Percentiles rank a stretch among this genome's conserved stretches.
Conservation (phyloP, 202 grass and related monocot species). For the Alloteropsis angusta region DNA sequence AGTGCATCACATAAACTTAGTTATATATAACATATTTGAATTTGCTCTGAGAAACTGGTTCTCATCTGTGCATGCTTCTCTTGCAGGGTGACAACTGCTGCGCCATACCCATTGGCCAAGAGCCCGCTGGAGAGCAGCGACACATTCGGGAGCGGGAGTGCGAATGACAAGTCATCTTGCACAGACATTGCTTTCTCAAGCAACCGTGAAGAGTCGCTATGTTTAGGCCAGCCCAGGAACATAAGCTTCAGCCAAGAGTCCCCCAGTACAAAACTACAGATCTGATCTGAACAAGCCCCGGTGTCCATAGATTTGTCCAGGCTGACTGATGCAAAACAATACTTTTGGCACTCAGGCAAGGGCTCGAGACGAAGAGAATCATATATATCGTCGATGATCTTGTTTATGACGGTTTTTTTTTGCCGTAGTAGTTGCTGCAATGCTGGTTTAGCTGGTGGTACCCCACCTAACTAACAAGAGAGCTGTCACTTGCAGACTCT, state of each 20-base stretch:
- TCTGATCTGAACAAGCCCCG: constrained; percentile 19
- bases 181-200: constrained; percentile 53
- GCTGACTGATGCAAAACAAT: constrained; percentile 28
- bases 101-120: constrained; percentile 53
- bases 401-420: constrained; percentile 39
- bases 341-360: constrained; percentile 33
- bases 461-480: constrained; percentile 54
- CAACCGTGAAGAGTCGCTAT: constrained; percentile 44
- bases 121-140: constrained; percentile 48
- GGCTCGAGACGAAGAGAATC: constrained; percentile 2
- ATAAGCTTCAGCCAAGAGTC: constrained; percentile 50
- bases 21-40: not conserved
- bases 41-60: constrained; percentile 1
- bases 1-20: not conserved
- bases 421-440: constrained; percentile 29
- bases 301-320: constrained; percentile 44
- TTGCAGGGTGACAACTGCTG: constrained; percentile 45
- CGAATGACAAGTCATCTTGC: constrained; percentile 47
- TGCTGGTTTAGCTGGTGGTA: constrained; percentile 42
- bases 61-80: not conserved
- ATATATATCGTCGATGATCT: constrained; percentile 36
- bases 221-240: constrained; percentile 47
- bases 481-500: constrained; percentile 54
- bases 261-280: constrained; percentile 63
- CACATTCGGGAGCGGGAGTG: constrained; percentile 34